Evolutionary conservation across 495 filamentous ascomycete species (phyloP).

Genomic region (Emericellopsis terricola): DNA sequence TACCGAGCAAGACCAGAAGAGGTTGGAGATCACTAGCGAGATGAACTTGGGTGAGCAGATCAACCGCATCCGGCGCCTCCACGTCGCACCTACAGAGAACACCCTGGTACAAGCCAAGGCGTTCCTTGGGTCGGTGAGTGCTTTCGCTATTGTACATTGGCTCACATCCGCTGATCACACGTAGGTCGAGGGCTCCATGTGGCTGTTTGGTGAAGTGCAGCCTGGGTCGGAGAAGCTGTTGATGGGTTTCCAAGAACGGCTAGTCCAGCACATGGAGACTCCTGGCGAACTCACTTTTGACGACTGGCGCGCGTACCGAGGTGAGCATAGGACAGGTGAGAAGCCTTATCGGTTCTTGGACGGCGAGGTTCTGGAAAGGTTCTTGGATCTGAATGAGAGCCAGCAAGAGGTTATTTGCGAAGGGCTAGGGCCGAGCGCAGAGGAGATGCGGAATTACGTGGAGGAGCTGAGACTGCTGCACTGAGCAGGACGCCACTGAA

Average conservation of each 20-base stretch:
- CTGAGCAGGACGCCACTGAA: no score
- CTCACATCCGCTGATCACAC: constrained; percentile 1
- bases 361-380: constrained; percentile 76
- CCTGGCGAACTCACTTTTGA: constrained; percentile 57
- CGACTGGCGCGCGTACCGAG: constrained; percentile 62
- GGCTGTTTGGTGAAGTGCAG: constrained; percentile 67
- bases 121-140: constrained; percentile 73
- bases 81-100: constrained; percentile 37
- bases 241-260: constrained; percentile 58
- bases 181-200: constrained; percentile 80
- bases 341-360: constrained; percentile 83
- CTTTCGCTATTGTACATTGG: not conserved
- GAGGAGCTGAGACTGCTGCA: constrained; percentile 60
- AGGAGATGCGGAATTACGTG: constrained; percentile 51
- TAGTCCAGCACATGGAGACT: constrained; percentile 42
- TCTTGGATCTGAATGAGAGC: constrained; percentile 47
- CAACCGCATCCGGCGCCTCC: constrained; percentile 48
- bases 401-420: constrained; percentile 49
- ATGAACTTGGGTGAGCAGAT: constrained; percentile 82
- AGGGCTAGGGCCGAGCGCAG: constrained; percentile 43
- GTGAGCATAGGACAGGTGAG: constrained; percentile 44
- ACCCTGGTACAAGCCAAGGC: constrained; percentile 63
- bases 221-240: constrained; percentile 56
- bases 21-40: constrained; percentile 60
- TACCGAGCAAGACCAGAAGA: constrained; percentile 49